A percentile compares a stretch with the other conserved stretches of the same genome.
These are phyloP conservation scores for Rutstroemia sp. DNA, from an alignment of 2,329 filamentous ascomycete species.

Conservation along the genomic window DNA sequence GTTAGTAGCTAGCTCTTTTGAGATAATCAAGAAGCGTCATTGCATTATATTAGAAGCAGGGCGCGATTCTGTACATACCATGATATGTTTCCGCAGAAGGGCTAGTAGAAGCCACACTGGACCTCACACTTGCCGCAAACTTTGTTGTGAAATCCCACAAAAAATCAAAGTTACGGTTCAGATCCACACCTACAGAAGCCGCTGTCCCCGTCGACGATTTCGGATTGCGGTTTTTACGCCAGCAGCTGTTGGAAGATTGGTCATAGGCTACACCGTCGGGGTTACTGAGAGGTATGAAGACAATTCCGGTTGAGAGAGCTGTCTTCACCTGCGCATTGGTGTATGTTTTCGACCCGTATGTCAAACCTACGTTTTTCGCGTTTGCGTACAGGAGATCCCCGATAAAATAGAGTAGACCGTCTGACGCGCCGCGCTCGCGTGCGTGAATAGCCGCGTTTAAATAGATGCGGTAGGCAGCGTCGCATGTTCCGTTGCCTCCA, in stretches of 20 bases:
- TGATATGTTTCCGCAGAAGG: conserved; percentile 31
- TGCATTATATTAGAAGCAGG: too few relatives aligned
- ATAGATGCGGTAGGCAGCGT: conserved; percentile 40
- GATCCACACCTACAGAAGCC: conserved; percentile 38
- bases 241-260: conserved; percentile 41
- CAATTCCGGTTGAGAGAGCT: conserved; percentile 45
- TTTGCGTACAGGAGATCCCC: conserved; percentile 48
- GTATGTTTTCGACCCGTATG: conserved; percentile 45
- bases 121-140: conserved; percentile 35
- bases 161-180: conserved; percentile 52
- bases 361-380: conserved; percentile 40
- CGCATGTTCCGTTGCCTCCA: conserved; percentile 36
- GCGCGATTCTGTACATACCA: conserved; percentile 12
- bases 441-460: conserved; percentile 48
- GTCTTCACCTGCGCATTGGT: conserved; percentile 43
- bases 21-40: too few relatives aligned
- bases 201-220: conserved; percentile 26
- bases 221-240: conserved; percentile 50
- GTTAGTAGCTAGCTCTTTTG: neutral
- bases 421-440: conserved; percentile 49
- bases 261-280: conserved; percentile 45
- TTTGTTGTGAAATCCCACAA: conserved; percentile 43
- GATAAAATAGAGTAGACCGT: conserved; percentile 50
- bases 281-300: conserved; percentile 45
- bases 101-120: conserved; percentile 34